Base-by-base conservation (phyloP, 2,329 filamentous ascomycete genomes). In the Talaromyces sp. region DNA sequence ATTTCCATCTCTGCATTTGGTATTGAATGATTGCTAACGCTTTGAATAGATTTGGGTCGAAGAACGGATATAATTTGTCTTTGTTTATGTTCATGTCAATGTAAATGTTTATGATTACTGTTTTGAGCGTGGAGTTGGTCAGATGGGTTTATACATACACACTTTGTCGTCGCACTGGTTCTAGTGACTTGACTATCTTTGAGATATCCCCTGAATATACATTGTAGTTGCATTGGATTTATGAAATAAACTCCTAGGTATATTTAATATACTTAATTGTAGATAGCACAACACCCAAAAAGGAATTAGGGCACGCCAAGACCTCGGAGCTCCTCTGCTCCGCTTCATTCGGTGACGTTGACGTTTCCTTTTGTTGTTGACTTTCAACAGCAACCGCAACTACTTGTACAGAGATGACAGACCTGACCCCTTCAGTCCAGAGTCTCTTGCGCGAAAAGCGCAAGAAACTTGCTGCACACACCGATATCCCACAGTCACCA, bases 371-470 rank as follows among this genome's bases (percentile, higher is more conserved):
- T 25, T 17, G 49, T 35, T 33, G n/a, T 37, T 54, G 50, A 37
- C 31, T 5, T 35, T 47, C 35, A 1, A 17, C 43, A 3, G 17
- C 39, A 31, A 19, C 2, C n/a, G 11, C 33, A 3, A 3, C 15
- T 13, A 35, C 49, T 17, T 22, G 52, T 17, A 13, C 9, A 19
- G 19, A 22, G 52, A 81, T 82, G 80, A 77, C 79, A 17, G 78
- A 81, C 65, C 70, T 81, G 13, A 81, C 79, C 1, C 73, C 77
- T 6, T 66, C 72, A 0, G 67, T 81, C 45, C 75, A 74, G 56
- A 65, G 73, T 0, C 71, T 80, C 13, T 72, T 81, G 11, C 71
- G 67, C 37, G 67, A 70, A 59, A 62, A 75, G 63, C 75, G 33
- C n/a, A 56, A 56, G 15, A 6, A 37, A 13, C 19, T 56, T 8